phyloP scores from a whole-genome alignment of 1,284 basidiomycete species.

The Ganoderma resinaceum region DNA sequence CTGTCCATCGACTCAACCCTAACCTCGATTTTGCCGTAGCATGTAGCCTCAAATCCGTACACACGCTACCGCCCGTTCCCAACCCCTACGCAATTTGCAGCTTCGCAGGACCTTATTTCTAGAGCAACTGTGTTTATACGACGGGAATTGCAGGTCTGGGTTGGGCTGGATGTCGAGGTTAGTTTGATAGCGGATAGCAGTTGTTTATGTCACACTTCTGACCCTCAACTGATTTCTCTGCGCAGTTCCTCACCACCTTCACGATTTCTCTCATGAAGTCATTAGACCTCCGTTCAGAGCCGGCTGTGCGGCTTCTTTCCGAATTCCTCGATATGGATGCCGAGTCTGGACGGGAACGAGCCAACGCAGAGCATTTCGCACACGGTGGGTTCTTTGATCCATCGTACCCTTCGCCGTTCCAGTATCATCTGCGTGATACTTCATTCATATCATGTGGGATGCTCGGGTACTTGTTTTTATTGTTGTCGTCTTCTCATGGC shows the following conservation, averaged over 20 bases:
- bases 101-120: slow-evolving; percentile 74
- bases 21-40: slow-evolving; percentile 51
- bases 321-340: slow-evolving; percentile 85
- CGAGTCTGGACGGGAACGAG: slow-evolving; percentile 54
- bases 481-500: background rate
- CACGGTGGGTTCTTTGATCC: slow-evolving; percentile 64
- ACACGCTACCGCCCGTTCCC: slow-evolving; percentile 86
- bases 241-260: slow-evolving; percentile 78
- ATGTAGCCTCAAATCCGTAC: slow-evolving; percentile 84
- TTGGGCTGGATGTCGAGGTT: slow-evolving; percentile 83
- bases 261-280: slow-evolving; percentile 86
- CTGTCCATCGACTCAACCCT: slow-evolving; percentile 15
- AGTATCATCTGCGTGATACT: background rate
- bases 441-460: background rate
- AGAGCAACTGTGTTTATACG: slow-evolving; percentile 83
- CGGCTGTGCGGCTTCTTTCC: slow-evolving; percentile 79
- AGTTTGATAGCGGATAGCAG: slow-evolving; percentile 30
- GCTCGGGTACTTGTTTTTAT: background rate
- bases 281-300: slow-evolving; percentile 88
- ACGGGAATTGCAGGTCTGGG: slow-evolving; percentile 86
- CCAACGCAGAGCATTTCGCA: slow-evolving; percentile 88
- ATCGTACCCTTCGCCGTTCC: background rate
- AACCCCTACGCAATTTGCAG: slow-evolving; percentile 78
- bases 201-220: background rate
- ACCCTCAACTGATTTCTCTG: slow-evolving; percentile 14